phyloP scores from a whole-genome alignment of 2,329 filamentous ascomycete species.

The Apiospora aurea region DNA sequence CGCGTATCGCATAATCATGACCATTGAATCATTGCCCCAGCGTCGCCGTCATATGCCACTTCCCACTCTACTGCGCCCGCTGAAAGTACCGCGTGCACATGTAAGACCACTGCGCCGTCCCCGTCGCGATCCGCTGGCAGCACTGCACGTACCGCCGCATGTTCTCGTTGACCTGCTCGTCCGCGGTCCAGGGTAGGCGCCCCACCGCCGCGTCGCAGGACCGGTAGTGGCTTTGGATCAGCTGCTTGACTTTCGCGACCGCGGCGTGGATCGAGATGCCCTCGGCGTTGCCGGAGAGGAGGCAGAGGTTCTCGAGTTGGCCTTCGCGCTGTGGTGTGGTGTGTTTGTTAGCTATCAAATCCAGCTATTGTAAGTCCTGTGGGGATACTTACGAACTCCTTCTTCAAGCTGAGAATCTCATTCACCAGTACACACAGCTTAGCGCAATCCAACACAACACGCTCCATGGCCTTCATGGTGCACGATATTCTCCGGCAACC shows the following conservation, averaged over 20 bases:
- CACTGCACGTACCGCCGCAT: conserved; percentile 38
- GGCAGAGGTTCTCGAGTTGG: conserved; percentile 39
- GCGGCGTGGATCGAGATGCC: conserved; percentile 34
- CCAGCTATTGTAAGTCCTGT: neutral
- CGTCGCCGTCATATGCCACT: neutral
- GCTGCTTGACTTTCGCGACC: conserved; percentile 35
- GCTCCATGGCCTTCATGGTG: conserved; percentile 40
- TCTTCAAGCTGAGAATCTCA: conserved; percentile 40
- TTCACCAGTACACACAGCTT: conserved; percentile 39
- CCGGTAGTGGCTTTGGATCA: conserved; percentile 40
- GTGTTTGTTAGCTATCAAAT: neutral
- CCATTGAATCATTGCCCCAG: neutral
- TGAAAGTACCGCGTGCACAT: conserved; percentile 12
- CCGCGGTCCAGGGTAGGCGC: conserved; percentile 39
- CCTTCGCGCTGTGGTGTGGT: conserved; percentile 33
- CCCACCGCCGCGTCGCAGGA: conserved; percentile 38
- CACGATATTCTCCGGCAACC: conserved; percentile 37
- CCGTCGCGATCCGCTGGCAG: conserved; percentile 38
- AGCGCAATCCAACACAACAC: conserved; percentile 38
- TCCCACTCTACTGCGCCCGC: neutral
- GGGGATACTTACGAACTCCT: conserved; percentile 39
- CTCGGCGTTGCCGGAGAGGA: conserved; percentile 40
- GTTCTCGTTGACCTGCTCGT: conserved; percentile 37
- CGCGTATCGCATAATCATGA: no score
- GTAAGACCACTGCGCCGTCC: conserved; percentile 31